phyloP scores from a whole-genome alignment of 129 eudicot species.

The Saposhnikovia divaricata region DNA sequence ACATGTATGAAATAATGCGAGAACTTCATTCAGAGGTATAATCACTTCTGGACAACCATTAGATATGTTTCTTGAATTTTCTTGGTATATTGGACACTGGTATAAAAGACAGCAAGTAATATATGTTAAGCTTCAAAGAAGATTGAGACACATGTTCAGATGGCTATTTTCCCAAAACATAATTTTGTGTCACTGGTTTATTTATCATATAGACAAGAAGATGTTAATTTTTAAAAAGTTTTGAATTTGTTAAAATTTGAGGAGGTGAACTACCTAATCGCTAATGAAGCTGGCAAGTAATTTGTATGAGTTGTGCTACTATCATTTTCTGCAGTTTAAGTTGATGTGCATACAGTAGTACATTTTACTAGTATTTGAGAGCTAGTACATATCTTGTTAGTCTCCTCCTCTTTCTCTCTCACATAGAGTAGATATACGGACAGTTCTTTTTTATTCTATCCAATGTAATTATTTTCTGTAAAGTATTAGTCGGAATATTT shows the following conservation, averaged over 20 bases:
- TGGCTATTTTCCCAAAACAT: background rate
- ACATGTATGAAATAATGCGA: slow-evolving; percentile 99
- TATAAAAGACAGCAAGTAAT: no score
- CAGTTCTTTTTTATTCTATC: background rate
- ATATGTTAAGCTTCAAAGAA: background rate
- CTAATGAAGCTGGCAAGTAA: background rate
- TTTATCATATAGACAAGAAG: background rate
- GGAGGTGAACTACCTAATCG: background rate
- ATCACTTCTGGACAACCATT: background rate
- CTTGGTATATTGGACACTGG: background rate
- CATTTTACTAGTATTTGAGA: background rate
- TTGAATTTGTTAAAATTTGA: background rate
- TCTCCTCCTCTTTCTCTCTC: background rate
- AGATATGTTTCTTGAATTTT: background rate
- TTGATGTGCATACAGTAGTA: background rate
- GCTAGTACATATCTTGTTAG: background rate
- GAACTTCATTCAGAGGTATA: slow-evolving; percentile 93
- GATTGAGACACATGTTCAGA: background rate
- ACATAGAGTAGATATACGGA: background rate
- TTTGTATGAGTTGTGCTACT: background rate
- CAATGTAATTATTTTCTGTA: background rate
- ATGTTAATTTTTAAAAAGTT: background rate
- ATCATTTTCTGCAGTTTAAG: background rate
- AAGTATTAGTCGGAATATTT: background rate
- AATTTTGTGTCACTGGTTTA: background rate